These are phyloP conservation scores for Entomortierella chlamydospora DNA, from an alignment of 192 early-diverging fungal genomes.

Conservation along the genomic window DNA sequence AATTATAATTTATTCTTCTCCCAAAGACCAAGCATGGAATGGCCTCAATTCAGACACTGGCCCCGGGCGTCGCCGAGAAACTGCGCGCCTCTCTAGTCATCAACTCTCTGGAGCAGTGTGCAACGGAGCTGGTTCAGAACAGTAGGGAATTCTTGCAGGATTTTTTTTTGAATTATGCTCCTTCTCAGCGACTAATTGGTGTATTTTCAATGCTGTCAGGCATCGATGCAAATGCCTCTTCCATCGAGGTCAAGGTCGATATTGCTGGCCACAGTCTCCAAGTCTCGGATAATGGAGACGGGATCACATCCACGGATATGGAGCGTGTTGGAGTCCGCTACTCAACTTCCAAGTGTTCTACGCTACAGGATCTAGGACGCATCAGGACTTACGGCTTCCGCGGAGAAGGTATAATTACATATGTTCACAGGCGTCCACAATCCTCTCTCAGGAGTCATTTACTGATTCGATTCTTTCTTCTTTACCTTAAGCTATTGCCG, in stretches of 20 bases:
- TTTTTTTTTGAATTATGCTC: no score
- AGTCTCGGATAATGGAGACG: constrained; percentile 72
- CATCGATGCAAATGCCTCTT: constrained; percentile 67
- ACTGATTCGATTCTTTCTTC: not conserved
- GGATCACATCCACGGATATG: constrained; percentile 64
- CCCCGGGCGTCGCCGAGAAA: constrained; percentile 32
- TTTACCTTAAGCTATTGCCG: constrained; percentile 13
- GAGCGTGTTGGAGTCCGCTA: constrained; percentile 60
- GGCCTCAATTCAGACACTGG: constrained; percentile 48
- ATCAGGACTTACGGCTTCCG: constrained; percentile 72
- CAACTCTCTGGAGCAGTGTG: constrained; percentile 61
- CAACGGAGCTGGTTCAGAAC: constrained; percentile 73
- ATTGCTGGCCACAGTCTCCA: constrained; percentile 59
- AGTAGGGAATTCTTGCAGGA: constrained; percentile 42
- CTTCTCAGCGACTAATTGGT: no score
- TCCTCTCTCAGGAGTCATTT: no score
- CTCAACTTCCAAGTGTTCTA: constrained; percentile 70
- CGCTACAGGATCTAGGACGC: constrained; percentile 51
- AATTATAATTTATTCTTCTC: not conserved
- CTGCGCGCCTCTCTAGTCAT: constrained; percentile 54
- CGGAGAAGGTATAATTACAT: constrained; percentile 69
- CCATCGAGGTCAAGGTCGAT: constrained; percentile 62
- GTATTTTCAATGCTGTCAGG: constrained; percentile 28
- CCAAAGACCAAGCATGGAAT: constrained; percentile 33
- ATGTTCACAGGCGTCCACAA: no score